phyloP scores from a whole-genome alignment of 2,329 filamentous ascomycete genomes.

The Ascochyta lentis region DNA sequence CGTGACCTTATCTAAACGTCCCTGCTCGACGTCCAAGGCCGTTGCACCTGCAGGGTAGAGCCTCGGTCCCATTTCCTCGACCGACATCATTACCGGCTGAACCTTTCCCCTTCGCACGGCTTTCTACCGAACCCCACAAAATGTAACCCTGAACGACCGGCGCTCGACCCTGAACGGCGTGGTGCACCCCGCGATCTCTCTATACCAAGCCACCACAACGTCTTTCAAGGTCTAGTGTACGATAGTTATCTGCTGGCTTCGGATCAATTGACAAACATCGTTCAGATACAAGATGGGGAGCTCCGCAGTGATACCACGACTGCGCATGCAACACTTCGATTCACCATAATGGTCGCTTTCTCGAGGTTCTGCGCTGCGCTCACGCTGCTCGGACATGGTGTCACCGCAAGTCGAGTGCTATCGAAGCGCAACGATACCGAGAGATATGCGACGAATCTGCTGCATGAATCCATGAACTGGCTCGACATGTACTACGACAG shows the following conservation, averaged over 20 bases:
- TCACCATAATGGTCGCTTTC: slow-evolving; percentile 13
- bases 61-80: slow-evolving; percentile 18
- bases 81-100: slow-evolving; percentile 16
- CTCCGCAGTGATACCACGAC: neutral
- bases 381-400: slow-evolving; percentile 14
- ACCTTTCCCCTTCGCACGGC: slow-evolving; percentile 17
- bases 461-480: slow-evolving; percentile 60
- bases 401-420: slow-evolving; percentile 12
- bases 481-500: slow-evolving; percentile 64
- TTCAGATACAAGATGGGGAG: slow-evolving; percentile 8
- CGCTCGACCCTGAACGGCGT: slow-evolving; percentile 14
- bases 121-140: slow-evolving; percentile 27
- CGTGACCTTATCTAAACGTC: slow-evolving; percentile 10
- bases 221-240: neutral
- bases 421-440: slow-evolving; percentile 26
- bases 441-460: slow-evolving; percentile 21
- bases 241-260: slow-evolving; percentile 1
- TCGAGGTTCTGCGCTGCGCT: slow-evolving; percentile 20
- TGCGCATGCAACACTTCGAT: neutral
- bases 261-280: slow-evolving; percentile 1
- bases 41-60: slow-evolving; percentile 2
- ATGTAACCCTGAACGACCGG: slow-evolving; percentile 11
- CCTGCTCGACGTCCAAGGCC: neutral
- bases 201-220: slow-evolving; percentile 6
- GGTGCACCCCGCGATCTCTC: slow-evolving; percentile 11